Evolutionary conservation across 768 basidiomycete species (phyloP), one percentile per base, ranked within the genome.

Genomic region (Boletus reticuloceps): DNA sequence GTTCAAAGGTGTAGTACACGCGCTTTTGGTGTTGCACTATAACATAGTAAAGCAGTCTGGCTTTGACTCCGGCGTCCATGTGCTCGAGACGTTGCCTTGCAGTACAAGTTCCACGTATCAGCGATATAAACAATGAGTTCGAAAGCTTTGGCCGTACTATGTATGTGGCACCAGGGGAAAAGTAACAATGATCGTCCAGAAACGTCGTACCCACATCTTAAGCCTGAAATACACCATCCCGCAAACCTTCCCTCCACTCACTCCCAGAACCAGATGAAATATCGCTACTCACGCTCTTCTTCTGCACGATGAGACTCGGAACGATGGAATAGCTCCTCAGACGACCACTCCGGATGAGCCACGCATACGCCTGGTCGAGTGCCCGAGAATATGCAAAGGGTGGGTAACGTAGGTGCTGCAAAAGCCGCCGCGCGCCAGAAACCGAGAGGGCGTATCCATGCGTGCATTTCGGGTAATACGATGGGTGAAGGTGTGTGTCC

Each of bases 301-400:
- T 76, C 66, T 91, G 90, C 1, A 85, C 75, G 16, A 85, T 74
- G 17, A 91, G 68, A 56, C 84, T 86, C 0, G 87, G 87, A 0
- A 88, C 83, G 17, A 90, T 66, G 0, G 85, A 87, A 60, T 79
- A 91, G 41, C 80, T 76, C 50, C 75, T 79, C 42, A 91, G 59
- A 42, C 82, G 74, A 9, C 77, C 75, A 52, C 75, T 82, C 59
- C 76, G 69, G 12, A 89, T 72, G 14, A 91, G 77, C 86, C 86
- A 88, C 6, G 82, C 75, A 17, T 85, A 72, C 3, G 87, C 89
- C 58, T 88, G 86, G 63, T 91, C 90, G 50, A 91, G 78, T 0
- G 88, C 84, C 9, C 89, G 82, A 16, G 88, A 89, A 62, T 88
- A 90, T 0, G 89, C 88, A 63, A 91, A 91, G 0, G 78, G 79